Percentiles rank a stretch among this genome's conserved stretches.
Conservation (phyloP, 768 basidiomycete species). For the Pleurotus platypus region DNA sequence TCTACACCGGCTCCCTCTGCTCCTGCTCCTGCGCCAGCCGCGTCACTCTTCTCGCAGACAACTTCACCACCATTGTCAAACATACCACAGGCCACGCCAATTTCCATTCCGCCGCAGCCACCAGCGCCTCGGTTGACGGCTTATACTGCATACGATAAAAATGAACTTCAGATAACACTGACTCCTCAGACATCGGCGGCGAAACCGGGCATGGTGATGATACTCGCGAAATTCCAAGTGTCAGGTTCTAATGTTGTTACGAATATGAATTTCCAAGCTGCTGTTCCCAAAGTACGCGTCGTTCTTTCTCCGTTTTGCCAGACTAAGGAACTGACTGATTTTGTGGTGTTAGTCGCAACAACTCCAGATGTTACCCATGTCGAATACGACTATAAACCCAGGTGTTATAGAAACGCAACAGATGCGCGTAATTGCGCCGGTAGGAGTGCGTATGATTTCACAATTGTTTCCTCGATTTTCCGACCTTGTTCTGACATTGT, state of each 20-base stretch:
- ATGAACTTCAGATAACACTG: conserved; percentile 83
- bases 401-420: conserved; percentile 90
- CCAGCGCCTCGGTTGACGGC: conserved; percentile 54
- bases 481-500: neutral
- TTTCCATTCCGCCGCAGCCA: conserved; percentile 31
- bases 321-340: neutral
- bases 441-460: conserved; percentile 58
- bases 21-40: conserved; percentile 26
- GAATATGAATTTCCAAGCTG: conserved; percentile 91
- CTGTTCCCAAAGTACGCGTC: conserved; percentile 8
- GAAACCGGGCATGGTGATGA: conserved; percentile 87
- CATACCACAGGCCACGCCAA: conserved; percentile 31
- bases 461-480: conserved; percentile 7
- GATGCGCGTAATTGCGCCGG: conserved; percentile 86
- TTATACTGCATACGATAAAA: conserved; percentile 91
- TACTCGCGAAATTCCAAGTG: conserved; percentile 84
- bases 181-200: conserved; percentile 80
- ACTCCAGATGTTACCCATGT: conserved; percentile 97
- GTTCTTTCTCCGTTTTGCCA: neutral
- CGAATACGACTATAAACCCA: conserved; percentile 72
- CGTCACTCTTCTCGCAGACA: conserved; percentile 14
- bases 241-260: conserved; percentile 47
- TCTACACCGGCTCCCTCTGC: conserved; percentile 36
- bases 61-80: conserved; percentile 27
- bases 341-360: conserved; percentile 78